phyloP scores from a whole-genome alignment of 1,139 yeast genomes.

The Scheffersomyces lignicola region DNA sequence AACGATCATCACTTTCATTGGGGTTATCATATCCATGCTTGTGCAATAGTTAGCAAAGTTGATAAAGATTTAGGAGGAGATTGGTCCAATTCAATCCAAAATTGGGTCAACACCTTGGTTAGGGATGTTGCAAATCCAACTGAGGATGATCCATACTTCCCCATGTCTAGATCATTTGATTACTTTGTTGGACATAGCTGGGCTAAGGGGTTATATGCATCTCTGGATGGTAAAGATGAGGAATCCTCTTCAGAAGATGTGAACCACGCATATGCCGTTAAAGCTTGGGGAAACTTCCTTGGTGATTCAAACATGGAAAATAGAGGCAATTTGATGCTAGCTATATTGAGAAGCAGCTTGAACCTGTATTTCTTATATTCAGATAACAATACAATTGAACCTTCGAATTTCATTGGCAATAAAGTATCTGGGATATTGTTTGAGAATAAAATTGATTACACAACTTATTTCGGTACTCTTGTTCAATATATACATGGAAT shows the following conservation, averaged over 20 bases:
- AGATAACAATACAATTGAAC: constrained; percentile 41
- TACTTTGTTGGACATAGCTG: constrained; percentile 51
- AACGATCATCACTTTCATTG: constrained; percentile 85
- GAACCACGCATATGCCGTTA: constrained; percentile 46
- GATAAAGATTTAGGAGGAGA: constrained; percentile 40
- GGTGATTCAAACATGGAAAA: constrained; percentile 36
- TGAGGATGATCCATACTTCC: constrained; percentile 33
- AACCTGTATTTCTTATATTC: constrained; percentile 44
- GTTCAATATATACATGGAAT: constrained; percentile 52
- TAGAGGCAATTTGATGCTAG: constrained; percentile 43
- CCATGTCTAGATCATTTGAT: constrained; percentile 43
- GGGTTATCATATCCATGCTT: constrained; percentile 74
- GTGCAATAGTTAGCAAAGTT: constrained; percentile 60
- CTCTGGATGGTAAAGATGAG: constrained; percentile 49
- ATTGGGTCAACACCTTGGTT: constrained; percentile 35
- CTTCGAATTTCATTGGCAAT: constrained; percentile 36
- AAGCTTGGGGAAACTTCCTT: constrained; percentile 36
- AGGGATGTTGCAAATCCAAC: constrained; percentile 44
- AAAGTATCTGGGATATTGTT: constrained; percentile 48
- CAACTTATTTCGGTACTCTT: constrained; percentile 46
- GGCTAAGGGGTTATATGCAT: constrained; percentile 47
- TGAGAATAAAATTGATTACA: constrained; percentile 82
- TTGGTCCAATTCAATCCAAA: constrained; percentile 63
- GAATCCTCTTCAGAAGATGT: constrained; percentile 49
- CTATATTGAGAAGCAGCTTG: constrained; percentile 42